These are phyloP conservation scores for Xerocomus potaroensis DNA, from an alignment of 768 basidiomycete species.

Conservation along the genomic window DNA sequence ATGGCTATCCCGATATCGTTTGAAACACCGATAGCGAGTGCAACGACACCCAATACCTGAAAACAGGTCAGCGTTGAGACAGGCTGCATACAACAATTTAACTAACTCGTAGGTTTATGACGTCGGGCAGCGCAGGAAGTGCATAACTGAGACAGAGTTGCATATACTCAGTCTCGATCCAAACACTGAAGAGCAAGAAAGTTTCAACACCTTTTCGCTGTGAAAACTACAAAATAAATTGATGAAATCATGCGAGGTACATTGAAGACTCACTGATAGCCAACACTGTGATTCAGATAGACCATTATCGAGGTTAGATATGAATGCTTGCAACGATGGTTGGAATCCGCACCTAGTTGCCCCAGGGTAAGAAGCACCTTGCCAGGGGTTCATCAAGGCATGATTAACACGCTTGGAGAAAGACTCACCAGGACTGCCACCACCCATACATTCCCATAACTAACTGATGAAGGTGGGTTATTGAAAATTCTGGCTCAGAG, in stretches of 20 bases:
- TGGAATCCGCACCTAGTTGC: conserved; percentile 43
- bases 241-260: neutral
- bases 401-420: neutral
- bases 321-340: neutral
- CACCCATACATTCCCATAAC: conserved; percentile 45
- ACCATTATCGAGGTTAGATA: neutral
- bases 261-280: conserved; percentile 34
- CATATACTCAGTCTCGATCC: neutral
- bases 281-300: conserved; percentile 24
- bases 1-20: conserved; percentile 51
- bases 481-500: neutral
- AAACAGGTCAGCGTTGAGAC: neutral
- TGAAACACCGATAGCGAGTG: conserved; percentile 46
- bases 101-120: conserved; percentile 44
- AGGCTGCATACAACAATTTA: neutral
- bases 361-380: conserved; percentile 46
- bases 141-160: conserved; percentile 31
- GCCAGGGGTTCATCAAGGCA: neutral
- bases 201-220: conserved; percentile 38
- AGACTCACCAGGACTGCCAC: conserved; percentile 44
- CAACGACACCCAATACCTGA: conserved; percentile 44
- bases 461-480: conserved; percentile 38
- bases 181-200: neutral
- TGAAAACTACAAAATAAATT: conserved; percentile 35
- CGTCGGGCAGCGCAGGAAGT: conserved; percentile 39